Conservation (phyloP, 2,329 filamentous ascomycete genomes). For the Cytospora piceae region DNA sequence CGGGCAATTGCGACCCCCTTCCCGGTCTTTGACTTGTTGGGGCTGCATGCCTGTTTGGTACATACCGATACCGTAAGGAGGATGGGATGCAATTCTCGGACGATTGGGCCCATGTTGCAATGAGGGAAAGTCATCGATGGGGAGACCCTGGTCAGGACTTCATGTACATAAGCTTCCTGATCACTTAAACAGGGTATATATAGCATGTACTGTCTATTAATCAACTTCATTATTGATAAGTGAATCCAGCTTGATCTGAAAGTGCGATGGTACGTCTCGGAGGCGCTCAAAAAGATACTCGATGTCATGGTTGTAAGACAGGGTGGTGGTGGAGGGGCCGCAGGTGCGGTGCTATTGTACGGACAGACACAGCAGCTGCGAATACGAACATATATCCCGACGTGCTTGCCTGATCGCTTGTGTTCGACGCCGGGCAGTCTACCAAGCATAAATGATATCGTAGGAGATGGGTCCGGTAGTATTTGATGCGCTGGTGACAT, state of each 20-base stretch:
- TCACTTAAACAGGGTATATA: neutral
- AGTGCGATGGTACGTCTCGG: neutral
- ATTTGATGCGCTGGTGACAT: neutral
- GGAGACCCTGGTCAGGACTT: neutral
- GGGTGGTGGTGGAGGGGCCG: conserved; percentile 9
- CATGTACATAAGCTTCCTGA: neutral
- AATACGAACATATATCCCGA: conserved; percentile 21
- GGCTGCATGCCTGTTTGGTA: conserved; percentile 15
- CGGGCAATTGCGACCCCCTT: conserved; percentile 6
- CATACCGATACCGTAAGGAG: neutral
- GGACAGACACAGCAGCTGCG: conserved; percentile 21
- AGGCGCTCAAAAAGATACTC: neutral
- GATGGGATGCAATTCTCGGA: conserved; percentile 12
- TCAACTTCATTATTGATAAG: neutral
- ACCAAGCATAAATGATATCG: neutral
- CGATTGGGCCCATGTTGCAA: conserved; percentile 9
- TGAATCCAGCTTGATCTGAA: neutral
- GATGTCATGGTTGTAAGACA: neutral
- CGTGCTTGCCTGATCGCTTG: conserved; percentile 23
- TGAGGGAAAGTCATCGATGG: conserved; percentile 11
- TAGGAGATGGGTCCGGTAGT: neutral
- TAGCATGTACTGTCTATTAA: neutral
- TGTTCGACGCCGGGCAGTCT: conserved; percentile 11
- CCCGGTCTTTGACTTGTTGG: neutral
- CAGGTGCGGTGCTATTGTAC: conserved; percentile 9